A percentile compares a stretch with the other conserved stretches of the same genome.
These are phyloP conservation scores for Neonectria ditissima DNA, from an alignment of 2,329 filamentous ascomycete genomes.

Conservation along the genomic window DNA sequence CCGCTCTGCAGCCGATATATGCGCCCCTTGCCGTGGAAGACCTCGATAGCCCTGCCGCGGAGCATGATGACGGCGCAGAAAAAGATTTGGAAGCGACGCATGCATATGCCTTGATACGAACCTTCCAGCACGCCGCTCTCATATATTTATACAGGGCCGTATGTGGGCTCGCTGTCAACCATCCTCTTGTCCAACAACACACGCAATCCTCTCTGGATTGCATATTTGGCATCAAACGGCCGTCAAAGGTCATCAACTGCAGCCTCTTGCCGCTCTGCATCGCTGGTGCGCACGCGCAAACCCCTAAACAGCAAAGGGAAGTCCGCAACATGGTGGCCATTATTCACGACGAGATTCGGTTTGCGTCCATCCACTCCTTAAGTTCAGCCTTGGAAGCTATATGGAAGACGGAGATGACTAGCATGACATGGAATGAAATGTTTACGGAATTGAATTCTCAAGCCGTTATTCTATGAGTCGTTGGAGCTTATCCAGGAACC, in stretches of 20 bases:
- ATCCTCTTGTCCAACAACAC: constrained; percentile 55
- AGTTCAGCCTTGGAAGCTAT: constrained; percentile 37
- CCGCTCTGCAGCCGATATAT: constrained; percentile 42
- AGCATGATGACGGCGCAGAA: constrained; percentile 13
- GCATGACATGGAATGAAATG: constrained; percentile 41
- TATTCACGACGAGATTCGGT: constrained; percentile 49
- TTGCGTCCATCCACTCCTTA: constrained; percentile 53
- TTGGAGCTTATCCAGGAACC: not conserved
- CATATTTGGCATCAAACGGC: constrained; percentile 50
- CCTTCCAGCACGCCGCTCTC: constrained; percentile 56
- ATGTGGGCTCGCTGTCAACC: constrained; percentile 52
- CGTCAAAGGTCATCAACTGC: constrained; percentile 54
- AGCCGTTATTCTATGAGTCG: constrained; percentile 39
- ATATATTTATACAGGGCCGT: constrained; percentile 58
- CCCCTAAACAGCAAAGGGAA: constrained; percentile 41
- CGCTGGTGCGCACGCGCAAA: constrained; percentile 51
- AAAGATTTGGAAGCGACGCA: constrained; percentile 48
- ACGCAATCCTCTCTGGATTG: constrained; percentile 52
- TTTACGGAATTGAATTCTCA: constrained; percentile 40
- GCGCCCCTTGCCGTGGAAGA: constrained; percentile 43
- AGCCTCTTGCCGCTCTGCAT: constrained; percentile 54
- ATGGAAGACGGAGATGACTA: constrained; percentile 33
- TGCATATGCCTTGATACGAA: constrained; percentile 51
- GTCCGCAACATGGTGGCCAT: constrained; percentile 37
- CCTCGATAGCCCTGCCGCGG: constrained; percentile 16